Evolutionary conservation across 257 asterid genomes (phyloP), one percentile per base, ranked within the genome.

Genomic region (Solanum etuberosum): DNA sequence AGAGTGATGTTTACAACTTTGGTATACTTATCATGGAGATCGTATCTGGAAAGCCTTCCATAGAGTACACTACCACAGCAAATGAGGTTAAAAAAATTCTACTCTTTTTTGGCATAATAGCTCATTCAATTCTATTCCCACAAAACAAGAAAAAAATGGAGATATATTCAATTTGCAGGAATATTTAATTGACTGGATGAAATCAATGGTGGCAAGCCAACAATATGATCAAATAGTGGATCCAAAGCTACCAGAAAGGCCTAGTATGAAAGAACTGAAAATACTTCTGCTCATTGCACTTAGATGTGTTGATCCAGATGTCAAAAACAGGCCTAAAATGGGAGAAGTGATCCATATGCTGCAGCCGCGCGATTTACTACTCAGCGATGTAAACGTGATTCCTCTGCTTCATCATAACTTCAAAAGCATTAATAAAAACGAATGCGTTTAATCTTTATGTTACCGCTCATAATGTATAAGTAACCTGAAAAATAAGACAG

Each of bases 11-110:
- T 42, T 93, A 92, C 90, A 92, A 92, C 87, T 94, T 90, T 20
- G 97, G 98, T 9, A 48, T 92, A 80, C 93, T 94, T 68, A 87
- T 90, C 34, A 89, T 92, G 95, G 94, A 94, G 90, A 93, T 92
- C 18, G 87, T 94, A 32, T 90, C 98, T 1, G 98, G 95, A 37
- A 94, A 89, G 89, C 37, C 88, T 16, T 11, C 92, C 9, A 88
- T 87, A 21, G 84, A 87, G 27, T 48, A 86, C 67, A 84, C 83
- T 54, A 83, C n/a, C 10, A 88, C 65, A 13, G 95, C 91, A 80
- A 89, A 89, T 2, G 93, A 93, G 94, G 96, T 92, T 18, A 12
- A 15, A 1, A 5, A 32, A 9, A 48, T 20, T 27, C 5, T 27
- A 57, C 54, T 34, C 35, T 29, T 70, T 63, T 84, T 23, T 57